Percentiles rank a stretch among this genome's conserved stretches.
These are phyloP conservation scores for Hypomyces rosellus DNA, from an alignment of 2,329 filamentous ascomycete species.

Conservation along the genomic window DNA sequence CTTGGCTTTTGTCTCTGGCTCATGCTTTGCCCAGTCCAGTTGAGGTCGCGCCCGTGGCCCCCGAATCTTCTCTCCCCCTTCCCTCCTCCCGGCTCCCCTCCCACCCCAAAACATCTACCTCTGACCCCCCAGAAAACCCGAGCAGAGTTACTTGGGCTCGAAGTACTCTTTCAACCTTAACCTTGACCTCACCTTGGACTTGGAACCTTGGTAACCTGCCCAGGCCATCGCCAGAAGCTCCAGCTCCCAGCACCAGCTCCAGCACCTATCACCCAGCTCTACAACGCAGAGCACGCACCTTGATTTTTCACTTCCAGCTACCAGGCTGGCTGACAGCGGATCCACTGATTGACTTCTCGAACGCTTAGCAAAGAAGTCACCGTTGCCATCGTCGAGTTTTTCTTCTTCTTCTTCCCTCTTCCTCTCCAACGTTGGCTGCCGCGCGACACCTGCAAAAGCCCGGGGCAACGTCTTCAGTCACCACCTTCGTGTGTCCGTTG, in stretches of 20 bases:
- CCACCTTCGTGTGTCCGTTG: not conserved
- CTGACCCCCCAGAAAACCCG: conserved; percentile 12
- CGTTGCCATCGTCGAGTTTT: too few species aligned
- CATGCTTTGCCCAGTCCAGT: conserved; percentile 3
- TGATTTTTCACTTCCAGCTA: too few species aligned
- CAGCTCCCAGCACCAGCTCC: too few species aligned
- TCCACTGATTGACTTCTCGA: too few species aligned
- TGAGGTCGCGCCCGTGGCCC: conserved; percentile 20
- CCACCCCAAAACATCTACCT: conserved; percentile 31
- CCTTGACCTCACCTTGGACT: conserved; percentile 12
- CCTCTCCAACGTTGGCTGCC: too few species aligned
- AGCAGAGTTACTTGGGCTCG: conserved; percentile 34
- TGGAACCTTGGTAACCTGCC: conserved; percentile 6
- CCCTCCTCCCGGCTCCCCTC: conserved; percentile 14
- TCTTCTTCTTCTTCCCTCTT: too few species aligned
- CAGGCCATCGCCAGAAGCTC: conserved; percentile 5
- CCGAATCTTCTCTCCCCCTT: conserved; percentile 23
- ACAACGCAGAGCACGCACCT: not conserved
- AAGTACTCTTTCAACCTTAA: conserved; percentile 30
- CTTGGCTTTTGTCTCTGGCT: not conserved
- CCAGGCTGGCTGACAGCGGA: too few species aligned
- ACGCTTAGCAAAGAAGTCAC: too few species aligned
- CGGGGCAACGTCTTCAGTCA: too few species aligned
- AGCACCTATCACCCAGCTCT: not conserved
- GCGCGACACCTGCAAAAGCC: too few species aligned